Base-by-base conservation (phyloP, 768 basidiomycete species). In the Phanerochaete carnosa region DNA sequence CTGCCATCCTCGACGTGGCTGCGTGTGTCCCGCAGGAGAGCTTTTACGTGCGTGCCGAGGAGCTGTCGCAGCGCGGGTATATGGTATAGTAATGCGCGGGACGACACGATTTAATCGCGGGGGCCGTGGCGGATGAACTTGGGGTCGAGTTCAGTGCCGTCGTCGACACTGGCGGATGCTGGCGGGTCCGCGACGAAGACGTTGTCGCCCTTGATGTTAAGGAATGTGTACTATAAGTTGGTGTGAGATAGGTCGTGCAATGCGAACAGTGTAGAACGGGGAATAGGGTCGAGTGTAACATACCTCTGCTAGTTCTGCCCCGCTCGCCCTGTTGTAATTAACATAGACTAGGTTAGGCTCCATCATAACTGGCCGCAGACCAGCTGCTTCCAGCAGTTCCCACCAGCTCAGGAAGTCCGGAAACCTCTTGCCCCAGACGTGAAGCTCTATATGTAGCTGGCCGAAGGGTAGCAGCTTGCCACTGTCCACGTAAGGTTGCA, bases 361-460 rank as follows among this genome's bases (percentile, higher is more conserved):
- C 3, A 82, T 84, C 79, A 83, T 87, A 76, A 90, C 90, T 2
- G 89, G 87, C 33, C 89, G 76, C 45, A 90, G 73, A 0, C 89
- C 89, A 1, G 84, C 85, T 7, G 72, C 73, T 72, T 91, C 89
- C 19, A 90, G 74, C 69, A 77, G 76, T 71, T 86, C 80, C 88
- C 88, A 90, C 86, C 86, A 90, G 25, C 69, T 67, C 22, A 87
- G 73, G 69, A 86, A 83, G 58, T 86, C 78, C 1, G 73, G 68
- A 70, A 87, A 86, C 37, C 65, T 68, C 61, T 69, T 70, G 35
- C 70, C 68, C 69, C 72, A 70, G 1, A 70, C 65, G 67, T 90
- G 89, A 33, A 90, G 75, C 69, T 90, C 88, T 23, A 90, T 75
- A 66, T 86, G 85, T 25, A 90, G 77, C 69, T 90, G 89, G 26